A percentile compares a stretch with the other conserved stretches of the same genome.
Conservation (phyloP, 1,139 yeast species). For the Hemisphaericaspora xylanilytica region DNA sequence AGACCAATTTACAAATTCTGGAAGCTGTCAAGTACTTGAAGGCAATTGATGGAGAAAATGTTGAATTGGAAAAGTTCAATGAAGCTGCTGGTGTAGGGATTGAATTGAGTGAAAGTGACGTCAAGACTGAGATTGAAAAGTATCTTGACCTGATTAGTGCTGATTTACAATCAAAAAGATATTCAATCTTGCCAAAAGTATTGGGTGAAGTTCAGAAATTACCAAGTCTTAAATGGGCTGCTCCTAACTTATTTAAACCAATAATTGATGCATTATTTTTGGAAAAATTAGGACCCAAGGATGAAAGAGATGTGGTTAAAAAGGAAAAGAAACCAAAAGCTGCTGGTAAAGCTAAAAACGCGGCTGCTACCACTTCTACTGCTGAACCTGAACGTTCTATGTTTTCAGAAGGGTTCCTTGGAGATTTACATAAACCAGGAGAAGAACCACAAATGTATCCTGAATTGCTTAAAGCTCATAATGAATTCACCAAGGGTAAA, state of each 20-base stretch:
- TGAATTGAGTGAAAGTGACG: slow-evolving; percentile 64
- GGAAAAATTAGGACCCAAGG: slow-evolving; percentile 84
- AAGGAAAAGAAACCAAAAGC: slow-evolving; percentile 63
- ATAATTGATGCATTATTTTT: slow-evolving; percentile 74
- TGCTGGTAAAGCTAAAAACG: slow-evolving; percentile 20
- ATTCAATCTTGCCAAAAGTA: slow-evolving; percentile 70
- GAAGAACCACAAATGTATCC: slow-evolving; percentile 90
- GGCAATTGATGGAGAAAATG: slow-evolving; percentile 40
- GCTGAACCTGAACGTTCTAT: slow-evolving; percentile 60
- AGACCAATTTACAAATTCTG: slow-evolving; percentile 67
- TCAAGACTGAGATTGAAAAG: slow-evolving; percentile 52
- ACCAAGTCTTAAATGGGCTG: slow-evolving; percentile 86
- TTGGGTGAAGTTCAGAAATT: slow-evolving; percentile 74
- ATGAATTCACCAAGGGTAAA: slow-evolving; percentile 71
- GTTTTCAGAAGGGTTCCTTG: slow-evolving; percentile 95
- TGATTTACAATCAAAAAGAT: slow-evolving; percentile 67
- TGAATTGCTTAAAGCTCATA: slow-evolving; percentile 76
- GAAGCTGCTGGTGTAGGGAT: slow-evolving; percentile 79
- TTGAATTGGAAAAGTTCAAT: slow-evolving; percentile 48
- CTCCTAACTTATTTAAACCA: slow-evolving; percentile 82
- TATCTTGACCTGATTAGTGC: slow-evolving; percentile 59
- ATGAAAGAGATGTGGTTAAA: slow-evolving; percentile 84
- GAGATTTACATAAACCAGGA: slow-evolving; percentile 93
- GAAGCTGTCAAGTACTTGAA: slow-evolving; percentile 79
- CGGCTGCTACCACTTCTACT: slow-evolving; percentile 22